These are phyloP conservation scores for Fusarium sp. DNA, from an alignment of 2,329 filamentous ascomycete species.

Conservation along the genomic window DNA sequence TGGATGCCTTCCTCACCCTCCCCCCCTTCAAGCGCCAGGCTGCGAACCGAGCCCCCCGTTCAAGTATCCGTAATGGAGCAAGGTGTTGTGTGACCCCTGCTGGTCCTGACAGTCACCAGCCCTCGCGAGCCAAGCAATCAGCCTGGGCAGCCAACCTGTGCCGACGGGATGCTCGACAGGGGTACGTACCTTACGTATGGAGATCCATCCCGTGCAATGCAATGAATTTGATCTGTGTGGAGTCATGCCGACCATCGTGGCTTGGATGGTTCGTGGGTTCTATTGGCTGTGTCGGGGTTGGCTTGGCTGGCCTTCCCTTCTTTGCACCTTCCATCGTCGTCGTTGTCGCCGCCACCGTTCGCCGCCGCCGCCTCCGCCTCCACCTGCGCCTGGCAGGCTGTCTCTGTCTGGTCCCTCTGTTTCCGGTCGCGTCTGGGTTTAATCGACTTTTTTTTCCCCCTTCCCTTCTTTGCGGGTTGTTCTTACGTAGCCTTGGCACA, in stretches of 20 bases:
- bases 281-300: conserved; percentile 20
- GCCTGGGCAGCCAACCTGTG: conserved; percentile 14
- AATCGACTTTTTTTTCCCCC: conserved; percentile 7
- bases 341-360: conserved; percentile 29
- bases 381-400: conserved; percentile 3
- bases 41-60: conserved; percentile 4
- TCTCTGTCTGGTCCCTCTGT: conserved; percentile 10
- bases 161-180: conserved; percentile 18
- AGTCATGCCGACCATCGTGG: conserved; percentile 2
- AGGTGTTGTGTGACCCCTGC: background rate
- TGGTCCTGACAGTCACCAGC: background rate
- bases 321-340: conserved; percentile 24
- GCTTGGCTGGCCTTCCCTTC: conserved; percentile 10
- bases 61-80: background rate
- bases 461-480: background rate
- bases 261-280: background rate
- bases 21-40: conserved; percentile 13
- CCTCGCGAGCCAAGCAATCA: conserved; percentile 19
- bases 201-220: conserved; percentile 30
- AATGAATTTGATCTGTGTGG: conserved; percentile 15
- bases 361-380: conserved; percentile 17
- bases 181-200: conserved; percentile 24
- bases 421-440: conserved; percentile 9
- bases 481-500: conserved; percentile 3
- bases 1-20: conserved; percentile 20